Evolutionary conservation across 306 rosid species (phyloP).

Genomic region (Ammopiptanthus mongolicus): DNA sequence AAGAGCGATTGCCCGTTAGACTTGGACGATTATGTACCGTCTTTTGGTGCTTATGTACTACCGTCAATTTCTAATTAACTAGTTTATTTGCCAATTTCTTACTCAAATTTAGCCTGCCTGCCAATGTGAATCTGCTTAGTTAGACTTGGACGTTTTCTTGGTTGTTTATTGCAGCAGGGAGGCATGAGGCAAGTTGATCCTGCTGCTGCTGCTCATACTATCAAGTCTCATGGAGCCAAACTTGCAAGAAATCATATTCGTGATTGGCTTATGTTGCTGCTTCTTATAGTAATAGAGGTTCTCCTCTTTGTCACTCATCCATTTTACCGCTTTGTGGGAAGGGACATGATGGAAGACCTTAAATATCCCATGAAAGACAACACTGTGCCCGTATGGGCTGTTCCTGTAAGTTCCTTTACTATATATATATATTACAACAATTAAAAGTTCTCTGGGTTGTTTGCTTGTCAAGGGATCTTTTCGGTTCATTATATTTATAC

Average conservation of each 20-base stretch:
- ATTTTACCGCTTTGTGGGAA: constrained; percentile 82
- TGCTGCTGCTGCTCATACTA: constrained; percentile 47
- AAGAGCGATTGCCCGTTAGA: too few relatives aligned
- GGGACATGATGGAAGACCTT: constrained; percentile 90
- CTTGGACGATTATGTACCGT: too few relatives aligned
- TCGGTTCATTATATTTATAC: not conserved
- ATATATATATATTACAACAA: not conserved
- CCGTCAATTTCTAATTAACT: too few relatives aligned
- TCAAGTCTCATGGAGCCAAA: constrained; percentile 78
- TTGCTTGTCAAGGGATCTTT: constrained; percentile 5
- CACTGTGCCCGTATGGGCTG: constrained; percentile 92
- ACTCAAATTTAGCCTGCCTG: not conserved
- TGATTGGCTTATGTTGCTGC: constrained; percentile 80
- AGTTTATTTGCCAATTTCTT: not conserved
- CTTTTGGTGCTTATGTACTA: too few relatives aligned
- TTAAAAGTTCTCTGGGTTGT: not conserved
- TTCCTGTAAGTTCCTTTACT: constrained; percentile 55
- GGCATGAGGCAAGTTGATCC: constrained; percentile 38
- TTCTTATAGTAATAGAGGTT: constrained; percentile 55
- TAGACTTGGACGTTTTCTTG: not conserved
- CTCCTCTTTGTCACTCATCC: constrained; percentile 50
- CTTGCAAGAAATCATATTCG: constrained; percentile 64
- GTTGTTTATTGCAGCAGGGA: constrained; percentile 19
- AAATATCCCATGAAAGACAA: constrained; percentile 71
- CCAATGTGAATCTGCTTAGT: not conserved